Percentiles rank a stretch among this genome's conserved stretches.
These are phyloP conservation scores for Tulasnella sp. DNA, from an alignment of 768 basidiomycete genomes.

Conservation along the genomic window DNA sequence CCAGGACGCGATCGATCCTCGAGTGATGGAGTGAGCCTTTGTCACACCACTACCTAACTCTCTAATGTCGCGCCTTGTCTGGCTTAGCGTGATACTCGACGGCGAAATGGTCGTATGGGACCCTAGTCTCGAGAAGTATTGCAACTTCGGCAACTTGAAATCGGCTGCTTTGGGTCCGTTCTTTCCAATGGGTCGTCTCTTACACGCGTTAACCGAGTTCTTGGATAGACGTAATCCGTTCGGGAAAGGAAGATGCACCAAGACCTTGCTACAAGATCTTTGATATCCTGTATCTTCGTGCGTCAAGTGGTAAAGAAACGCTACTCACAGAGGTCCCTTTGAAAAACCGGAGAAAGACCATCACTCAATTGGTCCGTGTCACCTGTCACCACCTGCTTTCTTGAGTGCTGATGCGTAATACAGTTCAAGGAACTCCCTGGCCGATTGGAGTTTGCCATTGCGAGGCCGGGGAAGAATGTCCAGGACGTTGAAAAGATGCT, in stretches of 20 bases:
- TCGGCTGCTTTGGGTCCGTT: constrained; percentile 70
- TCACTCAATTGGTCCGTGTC: constrained; percentile 32
- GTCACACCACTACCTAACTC: no score
- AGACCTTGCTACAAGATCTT: constrained; percentile 97
- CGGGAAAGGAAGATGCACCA: constrained; percentile 56
- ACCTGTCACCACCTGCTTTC: background rate
- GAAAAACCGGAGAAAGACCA: constrained; percentile 68
- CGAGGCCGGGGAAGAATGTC: constrained; percentile 61
- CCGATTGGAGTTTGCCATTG: constrained; percentile 63
- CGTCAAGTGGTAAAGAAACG: constrained; percentile 33
- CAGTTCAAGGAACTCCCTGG: constrained; percentile 53
- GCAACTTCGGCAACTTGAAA: constrained; percentile 90
- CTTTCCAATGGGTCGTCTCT: background rate
- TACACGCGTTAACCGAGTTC: background rate
- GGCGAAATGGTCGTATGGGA: constrained; percentile 99
- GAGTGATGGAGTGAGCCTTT: constrained; percentile 62
- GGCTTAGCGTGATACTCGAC: constrained; percentile 75
- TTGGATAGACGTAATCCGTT: constrained; percentile 21
- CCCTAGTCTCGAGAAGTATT: constrained; percentile 70
- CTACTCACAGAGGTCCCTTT: constrained; percentile 62
- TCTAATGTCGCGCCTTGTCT: background rate
- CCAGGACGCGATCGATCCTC: constrained; percentile 55
- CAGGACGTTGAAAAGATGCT: constrained; percentile 71
- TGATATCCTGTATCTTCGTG: constrained; percentile 78
- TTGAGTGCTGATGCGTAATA: background rate